phyloP scores from a whole-genome alignment of 2,329 filamentous ascomycete genomes.

The Colletotrichum liaoningense region DNA sequence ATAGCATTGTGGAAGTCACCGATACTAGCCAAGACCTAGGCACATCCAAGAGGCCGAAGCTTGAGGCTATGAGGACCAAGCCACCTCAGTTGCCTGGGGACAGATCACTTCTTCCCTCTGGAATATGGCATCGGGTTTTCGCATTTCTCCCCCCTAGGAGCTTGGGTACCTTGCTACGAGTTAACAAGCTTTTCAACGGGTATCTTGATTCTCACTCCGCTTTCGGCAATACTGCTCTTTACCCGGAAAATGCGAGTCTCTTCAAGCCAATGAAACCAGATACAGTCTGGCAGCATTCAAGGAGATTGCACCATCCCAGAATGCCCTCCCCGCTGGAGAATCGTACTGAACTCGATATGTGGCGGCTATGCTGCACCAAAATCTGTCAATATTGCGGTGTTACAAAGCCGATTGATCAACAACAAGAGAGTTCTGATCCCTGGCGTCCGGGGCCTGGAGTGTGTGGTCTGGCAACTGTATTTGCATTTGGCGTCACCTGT shows the following conservation, averaged over 20 bases:
- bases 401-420: slow-evolving; percentile 41
- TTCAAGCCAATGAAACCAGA: slow-evolving; percentile 64
- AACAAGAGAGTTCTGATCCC: slow-evolving; percentile 48
- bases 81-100: not conserved
- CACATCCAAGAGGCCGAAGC: slow-evolving; percentile 12
- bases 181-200: slow-evolving; percentile 74
- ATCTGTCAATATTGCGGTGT: slow-evolving; percentile 76
- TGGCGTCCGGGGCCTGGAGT: slow-evolving; percentile 72
- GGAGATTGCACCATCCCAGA: slow-evolving; percentile 72
- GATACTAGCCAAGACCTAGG: not conserved
- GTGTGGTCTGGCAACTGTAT: slow-evolving; percentile 72
- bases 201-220: slow-evolving; percentile 64
- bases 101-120: slow-evolving; percentile 44
- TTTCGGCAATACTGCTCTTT: slow-evolving; percentile 39
- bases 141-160: slow-evolving; percentile 71
- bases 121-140: slow-evolving; percentile 79
- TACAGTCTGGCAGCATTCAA: slow-evolving; percentile 77
- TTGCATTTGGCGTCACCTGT: slow-evolving; percentile 75
- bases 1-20: not conserved
- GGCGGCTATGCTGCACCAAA: slow-evolving; percentile 72
- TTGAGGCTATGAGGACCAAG: not conserved
- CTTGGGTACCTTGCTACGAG: slow-evolving; percentile 73
- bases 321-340: slow-evolving; percentile 76
- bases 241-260: slow-evolving; percentile 42
- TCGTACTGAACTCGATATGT: slow-evolving; percentile 80